Conservation (phyloP, 345 rosid species). For the Alliaria petiolata region DNA sequence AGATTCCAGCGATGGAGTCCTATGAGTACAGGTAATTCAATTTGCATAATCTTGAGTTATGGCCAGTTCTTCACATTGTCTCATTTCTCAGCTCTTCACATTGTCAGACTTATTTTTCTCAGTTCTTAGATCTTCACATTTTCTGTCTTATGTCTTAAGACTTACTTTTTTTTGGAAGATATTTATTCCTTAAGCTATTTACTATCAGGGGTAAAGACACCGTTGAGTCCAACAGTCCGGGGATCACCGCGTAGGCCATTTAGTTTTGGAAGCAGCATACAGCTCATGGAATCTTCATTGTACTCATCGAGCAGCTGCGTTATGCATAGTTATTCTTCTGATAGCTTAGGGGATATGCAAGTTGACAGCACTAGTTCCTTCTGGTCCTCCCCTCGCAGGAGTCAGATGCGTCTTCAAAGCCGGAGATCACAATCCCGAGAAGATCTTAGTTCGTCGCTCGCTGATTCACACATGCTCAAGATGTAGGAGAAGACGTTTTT, state of each 20-base stretch:
- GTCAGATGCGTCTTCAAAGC: conserved; percentile 94
- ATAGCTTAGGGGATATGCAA: conserved; percentile 92
- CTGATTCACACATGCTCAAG: conserved; percentile 71
- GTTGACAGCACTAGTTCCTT: conserved; percentile 63
- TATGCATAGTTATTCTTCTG: conserved; percentile 87
- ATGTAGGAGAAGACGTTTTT: conserved; percentile 45
- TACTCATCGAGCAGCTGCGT: conserved; percentile 73
- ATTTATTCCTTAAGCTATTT: background rate
- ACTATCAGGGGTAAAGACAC: conserved; percentile 79
- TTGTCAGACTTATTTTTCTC: too few species aligned
- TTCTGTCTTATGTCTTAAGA: background rate
- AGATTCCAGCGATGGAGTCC: conserved; percentile 89
- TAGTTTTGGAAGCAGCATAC: conserved; percentile 72
- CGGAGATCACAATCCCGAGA: conserved; percentile 98
- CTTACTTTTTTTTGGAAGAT: background rate
- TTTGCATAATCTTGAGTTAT: conserved; percentile 13
- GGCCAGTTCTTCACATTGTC: background rate
- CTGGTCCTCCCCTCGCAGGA: conserved; percentile 86
- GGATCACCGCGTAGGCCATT: conserved; percentile 62
- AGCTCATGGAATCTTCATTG: conserved; percentile 69
- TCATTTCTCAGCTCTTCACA: background rate
- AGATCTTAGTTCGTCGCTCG: conserved; percentile 83
- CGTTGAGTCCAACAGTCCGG: conserved; percentile 79
- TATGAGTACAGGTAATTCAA: conserved; percentile 56
- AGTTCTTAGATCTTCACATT: too few species aligned